phyloP scores from a whole-genome alignment of 1,139 yeast species.

The Kodamaea plutei region DNA sequence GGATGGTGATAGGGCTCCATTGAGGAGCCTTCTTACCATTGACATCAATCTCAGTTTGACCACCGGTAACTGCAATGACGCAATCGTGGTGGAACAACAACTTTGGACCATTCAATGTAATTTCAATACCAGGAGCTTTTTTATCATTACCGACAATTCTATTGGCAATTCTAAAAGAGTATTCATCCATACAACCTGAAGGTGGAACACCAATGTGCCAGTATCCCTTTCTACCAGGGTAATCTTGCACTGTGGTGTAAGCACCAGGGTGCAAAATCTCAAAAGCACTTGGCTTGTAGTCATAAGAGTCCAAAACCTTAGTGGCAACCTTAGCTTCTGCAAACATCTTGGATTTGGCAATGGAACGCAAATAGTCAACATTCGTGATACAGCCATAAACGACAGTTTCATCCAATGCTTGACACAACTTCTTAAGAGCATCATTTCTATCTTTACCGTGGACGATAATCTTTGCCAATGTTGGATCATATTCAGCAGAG shows the following conservation, averaged over 20 bases:
- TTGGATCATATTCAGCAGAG: constrained; percentile 94
- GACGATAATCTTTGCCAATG: constrained; percentile 92
- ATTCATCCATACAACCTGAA: constrained; percentile 96
- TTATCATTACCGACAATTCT: constrained; percentile 81
- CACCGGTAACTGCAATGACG: constrained; percentile 83
- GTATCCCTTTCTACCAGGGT: constrained; percentile 84
- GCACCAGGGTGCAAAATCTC: constrained; percentile 88
- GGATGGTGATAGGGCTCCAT: constrained; percentile 67
- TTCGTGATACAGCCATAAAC: constrained; percentile 88
- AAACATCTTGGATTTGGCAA: constrained; percentile 82
- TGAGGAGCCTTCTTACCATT: constrained; percentile 52
- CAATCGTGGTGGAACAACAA: constrained; percentile 77
- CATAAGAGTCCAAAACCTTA: constrained; percentile 78
- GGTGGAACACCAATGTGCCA: constrained; percentile 97
- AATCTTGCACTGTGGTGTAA: constrained; percentile 92
- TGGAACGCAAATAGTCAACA: constrained; percentile 80
- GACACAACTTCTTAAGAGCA: constrained; percentile 69
- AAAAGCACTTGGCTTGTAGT: constrained; percentile 76
- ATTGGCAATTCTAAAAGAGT: constrained; percentile 85
- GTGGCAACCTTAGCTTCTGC: constrained; percentile 80
- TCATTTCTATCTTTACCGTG: constrained; percentile 86
- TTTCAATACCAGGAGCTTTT: constrained; percentile 83
- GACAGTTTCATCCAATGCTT: constrained; percentile 81
- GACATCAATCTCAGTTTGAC: constrained; percentile 60
- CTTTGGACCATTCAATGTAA: constrained; percentile 84